These are phyloP conservation scores for Yamadazyma atmosphaerica DNA, from an alignment of 1,139 yeast species.

Conservation along the genomic window DNA sequence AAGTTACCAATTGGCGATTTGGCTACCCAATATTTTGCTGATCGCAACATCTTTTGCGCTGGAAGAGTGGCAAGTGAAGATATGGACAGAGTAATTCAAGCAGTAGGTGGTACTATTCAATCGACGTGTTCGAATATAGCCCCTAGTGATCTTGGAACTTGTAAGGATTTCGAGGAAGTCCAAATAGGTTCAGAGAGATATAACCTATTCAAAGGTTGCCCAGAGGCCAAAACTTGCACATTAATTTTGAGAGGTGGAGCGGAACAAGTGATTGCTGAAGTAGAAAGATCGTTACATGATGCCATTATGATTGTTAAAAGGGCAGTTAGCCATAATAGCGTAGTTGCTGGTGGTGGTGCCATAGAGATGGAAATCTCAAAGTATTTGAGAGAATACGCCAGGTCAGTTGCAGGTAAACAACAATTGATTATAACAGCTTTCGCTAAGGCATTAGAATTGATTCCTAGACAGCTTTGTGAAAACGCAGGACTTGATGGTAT, in stretches of 20 bases:
- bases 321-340: constrained; percentile 79
- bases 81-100: constrained; percentile 87
- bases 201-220: constrained; percentile 90
- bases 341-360: constrained; percentile 99
- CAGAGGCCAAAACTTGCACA: constrained; percentile 91
- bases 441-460: constrained; percentile 92
- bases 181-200: constrained; percentile 96
- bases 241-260: constrained; percentile 95
- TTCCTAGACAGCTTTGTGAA: constrained; percentile 96
- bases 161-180: constrained; percentile 83
- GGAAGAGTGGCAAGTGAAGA: constrained; percentile 91
- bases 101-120: constrained; percentile 92
- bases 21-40: constrained; percentile 98
- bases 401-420: constrained; percentile 91
- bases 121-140: constrained; percentile 83
- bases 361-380: constrained; percentile 96
- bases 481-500: constrained; percentile 98
- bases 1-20: constrained; percentile 96
- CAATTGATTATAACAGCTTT: constrained; percentile 88
- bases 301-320: constrained; percentile 98
- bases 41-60: constrained; percentile 93
- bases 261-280: constrained; percentile 97
- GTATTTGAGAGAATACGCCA: constrained; percentile 81
- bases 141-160: constrained; percentile 74
- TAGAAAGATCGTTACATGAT: constrained; percentile 94